phyloP scores from a whole-genome alignment of 1,284 basidiomycete genomes.

The Naganishia albida region DNA sequence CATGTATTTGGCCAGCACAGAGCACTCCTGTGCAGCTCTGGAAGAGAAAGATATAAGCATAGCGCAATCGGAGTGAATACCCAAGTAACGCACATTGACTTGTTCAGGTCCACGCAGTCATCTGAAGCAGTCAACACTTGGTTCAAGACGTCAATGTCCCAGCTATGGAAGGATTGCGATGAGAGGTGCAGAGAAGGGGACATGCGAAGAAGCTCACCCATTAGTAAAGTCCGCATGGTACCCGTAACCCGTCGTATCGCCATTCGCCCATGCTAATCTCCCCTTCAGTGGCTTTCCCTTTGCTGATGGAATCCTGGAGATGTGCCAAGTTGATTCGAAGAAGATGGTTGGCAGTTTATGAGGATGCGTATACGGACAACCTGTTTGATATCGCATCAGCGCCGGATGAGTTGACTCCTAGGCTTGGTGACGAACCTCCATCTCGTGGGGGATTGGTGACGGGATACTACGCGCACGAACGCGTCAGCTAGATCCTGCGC shows the following conservation, averaged over 20 bases:
- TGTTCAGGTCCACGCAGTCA: slow-evolving; percentile 39
- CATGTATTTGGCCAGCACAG: slow-evolving; percentile 38
- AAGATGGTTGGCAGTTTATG: slow-evolving; percentile 46
- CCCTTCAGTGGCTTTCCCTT: slow-evolving; percentile 34
- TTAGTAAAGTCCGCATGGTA: slow-evolving; percentile 44
- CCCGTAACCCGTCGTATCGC: slow-evolving; percentile 48
- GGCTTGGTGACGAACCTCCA: slow-evolving; percentile 18
- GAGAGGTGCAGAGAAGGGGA: too few relatives aligned
- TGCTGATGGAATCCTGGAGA: slow-evolving; percentile 10
- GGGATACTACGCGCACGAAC: slow-evolving; percentile 35
- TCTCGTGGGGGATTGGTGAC: slow-evolving; percentile 13
- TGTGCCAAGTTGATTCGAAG: slow-evolving; percentile 42
- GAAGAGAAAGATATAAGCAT: too few relatives aligned
- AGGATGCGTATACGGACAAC: slow-evolving; percentile 40
- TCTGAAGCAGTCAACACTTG: slow-evolving; percentile 38
- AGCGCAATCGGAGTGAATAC: neutral
- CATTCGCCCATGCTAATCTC: slow-evolving; percentile 48
- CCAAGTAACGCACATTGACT: slow-evolving; percentile 12
- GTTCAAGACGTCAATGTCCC: slow-evolving; percentile 42
- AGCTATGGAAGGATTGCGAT: slow-evolving; percentile 26
- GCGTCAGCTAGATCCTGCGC: neutral
- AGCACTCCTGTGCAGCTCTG: slow-evolving; percentile 38
- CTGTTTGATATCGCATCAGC: neutral
- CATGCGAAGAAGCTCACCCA: slow-evolving; percentile 10
- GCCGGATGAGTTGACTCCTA: neutral